These are phyloP conservation scores for Macadamia tetraphylla DNA, from an alignment of 164 flowering plant genomes.

Conservation along the genomic window DNA sequence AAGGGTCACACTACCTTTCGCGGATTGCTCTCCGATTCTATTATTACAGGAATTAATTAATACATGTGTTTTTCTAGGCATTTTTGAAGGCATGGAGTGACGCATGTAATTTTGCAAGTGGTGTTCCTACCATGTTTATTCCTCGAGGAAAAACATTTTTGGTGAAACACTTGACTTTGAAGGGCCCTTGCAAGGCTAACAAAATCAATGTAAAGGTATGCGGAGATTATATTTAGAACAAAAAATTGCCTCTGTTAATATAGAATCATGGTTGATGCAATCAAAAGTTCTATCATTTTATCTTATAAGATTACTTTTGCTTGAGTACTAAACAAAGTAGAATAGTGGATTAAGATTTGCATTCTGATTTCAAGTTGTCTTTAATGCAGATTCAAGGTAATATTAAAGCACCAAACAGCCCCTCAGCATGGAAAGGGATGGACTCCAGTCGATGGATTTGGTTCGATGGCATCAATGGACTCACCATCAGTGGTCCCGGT, in stretches of 20 bases:
- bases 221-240: not conserved
- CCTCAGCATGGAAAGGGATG: slow-evolving; percentile 6
- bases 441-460: slow-evolving; percentile 12
- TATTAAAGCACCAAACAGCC: slow-evolving; percentile 1
- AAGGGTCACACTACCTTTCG: too few relatives aligned
- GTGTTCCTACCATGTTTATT: slow-evolving; percentile 3
- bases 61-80: slow-evolving; percentile 7
- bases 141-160: slow-evolving; percentile 13
- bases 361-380: too few relatives aligned
- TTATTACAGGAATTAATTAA: too few relatives aligned
- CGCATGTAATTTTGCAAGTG: slow-evolving; percentile 1
- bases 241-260: too few relatives aligned
- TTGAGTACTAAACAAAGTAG: too few relatives aligned
- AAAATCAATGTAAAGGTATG: slow-evolving; percentile 5
- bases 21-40: too few relatives aligned
- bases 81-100: slow-evolving; percentile 22
- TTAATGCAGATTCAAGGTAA: slow-evolving; percentile 8
- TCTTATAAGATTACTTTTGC: too few relatives aligned
- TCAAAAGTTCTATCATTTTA: too few relatives aligned
- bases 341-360: too few relatives aligned
- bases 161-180: slow-evolving; percentile 11
- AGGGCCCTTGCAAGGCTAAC: slow-evolving; percentile 16
- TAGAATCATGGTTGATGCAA: too few relatives aligned
- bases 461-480: slow-evolving; percentile 6
- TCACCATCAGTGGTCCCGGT: slow-evolving; percentile 9